Base-by-base conservation (phyloP, 2,329 filamentous ascomycete genomes). In the Tolypocladium tropicale region DNA sequence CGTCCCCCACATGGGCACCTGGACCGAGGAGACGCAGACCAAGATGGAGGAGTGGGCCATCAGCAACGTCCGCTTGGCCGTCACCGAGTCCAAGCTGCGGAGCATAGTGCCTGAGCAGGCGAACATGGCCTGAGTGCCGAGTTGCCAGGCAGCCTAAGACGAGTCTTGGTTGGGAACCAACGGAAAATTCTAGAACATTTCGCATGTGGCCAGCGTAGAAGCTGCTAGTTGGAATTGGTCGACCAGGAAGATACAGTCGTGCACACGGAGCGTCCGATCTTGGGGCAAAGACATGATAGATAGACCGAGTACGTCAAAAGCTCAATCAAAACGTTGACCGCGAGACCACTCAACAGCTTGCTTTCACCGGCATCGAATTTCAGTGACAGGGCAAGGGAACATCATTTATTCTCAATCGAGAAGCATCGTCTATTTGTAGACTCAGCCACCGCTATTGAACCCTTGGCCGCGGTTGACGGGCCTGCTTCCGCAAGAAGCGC, bases 1-100 rank as follows among this genome's bases (percentile, higher is more conserved):
- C 32, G 73, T 95, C 37, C 90, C 90, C 53, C 90, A 95, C 70
- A 89, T 95, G 88, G 90, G 90, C 0, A 95, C 90, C 0, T 90
- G 82, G 78, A 93, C 88, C 0, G 74, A 84, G 32, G 89, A 83
- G 72, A 82, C 80, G 7, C 75, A 79, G 68, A 74, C 71, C 48
- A 80, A 81, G 70, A 85, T 93, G 88, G 89, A 93, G 72, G 78
- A 84, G 65, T 90, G 85, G 84, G 80, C 82, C 41, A 85, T 93
- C 61, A 78, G 77, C 33, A 93, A 94, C 65, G 78, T 91, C 34
- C 76, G 78, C 25, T 71, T 76, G 61, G 88, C 84, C 1, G 62
- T 92, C 6, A 76, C 81, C 60, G 77, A 77, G 52, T 84, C 84
- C 0, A 80, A 75, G 61, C 67, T 92, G 64, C 82, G 80, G 67